Percentiles rank a stretch among this genome's conserved stretches.
These are phyloP conservation scores for Penicilliopsis zonata DNA, from an alignment of 495 filamentous ascomycete species.

Conservation along the genomic window DNA sequence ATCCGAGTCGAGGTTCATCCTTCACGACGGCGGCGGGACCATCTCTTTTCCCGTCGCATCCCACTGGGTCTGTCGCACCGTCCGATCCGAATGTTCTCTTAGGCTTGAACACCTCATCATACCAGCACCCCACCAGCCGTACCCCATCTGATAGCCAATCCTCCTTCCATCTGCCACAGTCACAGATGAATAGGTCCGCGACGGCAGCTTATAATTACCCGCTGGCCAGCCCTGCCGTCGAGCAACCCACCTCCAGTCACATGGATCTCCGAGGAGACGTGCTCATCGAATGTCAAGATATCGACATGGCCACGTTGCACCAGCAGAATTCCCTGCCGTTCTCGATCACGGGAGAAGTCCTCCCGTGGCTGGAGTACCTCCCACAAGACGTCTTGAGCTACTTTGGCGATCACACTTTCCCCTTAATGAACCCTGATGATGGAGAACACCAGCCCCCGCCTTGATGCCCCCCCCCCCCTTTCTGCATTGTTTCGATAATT, in stretches of 20 bases:
- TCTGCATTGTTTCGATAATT: too few species aligned
- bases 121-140: slow-evolving; percentile 11
- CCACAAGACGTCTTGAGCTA: slow-evolving; percentile 49
- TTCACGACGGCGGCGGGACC: slow-evolving; percentile 7
- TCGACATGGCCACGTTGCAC: slow-evolving; percentile 44
- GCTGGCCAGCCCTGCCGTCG: slow-evolving; percentile 18
- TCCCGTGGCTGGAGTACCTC: slow-evolving; percentile 60
- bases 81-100: slow-evolving; percentile 18
- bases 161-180: slow-evolving; percentile 29
- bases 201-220: slow-evolving; percentile 14
- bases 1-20: slow-evolving; percentile 8
- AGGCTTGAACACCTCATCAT: slow-evolving; percentile 19
- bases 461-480: too few species aligned
- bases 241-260: slow-evolving; percentile 23
- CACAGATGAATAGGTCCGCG: slow-evolving; percentile 10
- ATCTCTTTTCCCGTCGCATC: slow-evolving; percentile 13
- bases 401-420: slow-evolving; percentile 32
- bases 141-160: slow-evolving; percentile 26
- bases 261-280: slow-evolving; percentile 40
- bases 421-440: slow-evolving; percentile 24
- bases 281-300: slow-evolving; percentile 59
- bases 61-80: slow-evolving; percentile 8
- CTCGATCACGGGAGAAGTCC: slow-evolving; percentile 40
- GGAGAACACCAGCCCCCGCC: background rate
- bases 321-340: slow-evolving; percentile 31